A percentile compares a stretch with the other conserved stretches of the same genome.
Conservation (phyloP, 2,329 filamentous ascomycete species). For the Ophiostoma ulmi region DNA sequence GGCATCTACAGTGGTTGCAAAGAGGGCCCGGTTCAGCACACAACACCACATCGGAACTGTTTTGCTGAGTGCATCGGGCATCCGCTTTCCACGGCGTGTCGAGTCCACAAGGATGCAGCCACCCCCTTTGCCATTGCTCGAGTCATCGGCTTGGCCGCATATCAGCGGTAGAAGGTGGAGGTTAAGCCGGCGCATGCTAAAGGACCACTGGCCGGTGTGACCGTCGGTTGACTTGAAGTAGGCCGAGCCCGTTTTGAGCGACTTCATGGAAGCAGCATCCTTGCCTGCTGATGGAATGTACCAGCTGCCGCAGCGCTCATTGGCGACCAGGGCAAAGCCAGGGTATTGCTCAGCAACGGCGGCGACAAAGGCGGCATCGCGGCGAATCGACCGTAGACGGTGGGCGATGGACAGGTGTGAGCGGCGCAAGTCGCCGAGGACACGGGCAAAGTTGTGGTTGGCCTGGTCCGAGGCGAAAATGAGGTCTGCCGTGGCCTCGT, state of each 20-base stretch:
- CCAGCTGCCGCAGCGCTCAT: slow-evolving; percentile 95
- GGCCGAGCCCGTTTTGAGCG: slow-evolving; percentile 55
- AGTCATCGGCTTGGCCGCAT: slow-evolving; percentile 52
- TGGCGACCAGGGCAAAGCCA: slow-evolving; percentile 66
- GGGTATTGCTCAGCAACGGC: slow-evolving; percentile 50
- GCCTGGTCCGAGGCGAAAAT: slow-evolving; percentile 47
- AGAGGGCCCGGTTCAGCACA: slow-evolving; percentile 74
- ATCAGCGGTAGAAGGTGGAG: slow-evolving; percentile 70
- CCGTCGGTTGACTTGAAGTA: slow-evolving; percentile 99
- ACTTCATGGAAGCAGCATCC: not conserved
- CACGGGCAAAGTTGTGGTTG: slow-evolving; percentile 62
- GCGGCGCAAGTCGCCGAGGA: slow-evolving; percentile 67
- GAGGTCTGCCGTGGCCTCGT: slow-evolving; percentile 39
- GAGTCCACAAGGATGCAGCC: slow-evolving; percentile 86
- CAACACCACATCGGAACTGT: slow-evolving; percentile 92
- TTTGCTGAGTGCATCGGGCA: slow-evolving; percentile 92
- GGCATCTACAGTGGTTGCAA: slow-evolving; percentile 45
- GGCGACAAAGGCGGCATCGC: slow-evolving; percentile 70
- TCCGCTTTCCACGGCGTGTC: slow-evolving; percentile 74
- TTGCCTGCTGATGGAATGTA: slow-evolving; percentile 55
- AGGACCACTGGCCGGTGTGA: slow-evolving; percentile 84
- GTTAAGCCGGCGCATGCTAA: slow-evolving; percentile 80
- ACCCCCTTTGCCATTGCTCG: not conserved
- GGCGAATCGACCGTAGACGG: slow-evolving; percentile 70
- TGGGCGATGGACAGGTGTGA: slow-evolving; percentile 74